Base-by-base conservation (phyloP, 2,329 filamentous ascomycete species). In the Claviceps africana region DNA sequence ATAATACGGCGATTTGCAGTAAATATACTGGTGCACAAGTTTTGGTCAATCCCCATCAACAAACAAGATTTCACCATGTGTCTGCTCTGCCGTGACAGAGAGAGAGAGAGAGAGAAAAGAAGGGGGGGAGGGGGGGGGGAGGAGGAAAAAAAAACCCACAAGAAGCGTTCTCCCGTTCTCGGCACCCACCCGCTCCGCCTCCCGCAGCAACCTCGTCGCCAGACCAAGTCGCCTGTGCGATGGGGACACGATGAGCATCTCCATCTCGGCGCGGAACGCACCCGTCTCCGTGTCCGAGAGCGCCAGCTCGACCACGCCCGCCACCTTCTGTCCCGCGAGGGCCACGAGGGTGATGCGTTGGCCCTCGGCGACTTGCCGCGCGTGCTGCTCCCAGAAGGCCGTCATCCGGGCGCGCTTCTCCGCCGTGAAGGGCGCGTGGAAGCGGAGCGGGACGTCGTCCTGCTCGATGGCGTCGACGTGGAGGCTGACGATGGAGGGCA, bases 1-100 rank as follows among this genome's bases (percentile, higher is more conserved):
- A 74, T 79, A 94, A 67, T 93, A 91, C 13, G 82, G 75, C 2
- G 88, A 94, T 50, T 81, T 77, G 65, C 76, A 81, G 72, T 89
- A 86, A 55, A 95, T 77, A 68, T 90, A 91, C 87, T 94, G 62
- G 11, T 19, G 22, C 11, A 19, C 11, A 7, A 33, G n/a, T n/a
- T n/a, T 48, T 30, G 22, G 30, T 50, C 31, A 50, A 31, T 40
- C 21, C 22, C 15, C 11, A 37, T 35, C 17, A 8, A 22, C 6
- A 17, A 37, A 37, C 15, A 8, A 1, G 4, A 15, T 49, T 49
- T 22, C 30, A 35, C 28, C 30, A 47, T 17, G 13, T 37, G 31
- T 25, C 28, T 39, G 21, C 9, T 37, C 33, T 28, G 21, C 4
- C 13, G 8, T 21, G 15, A 28, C 5, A 25, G 11, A n/a, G 11